Conservation (phyloP, 768 basidiomycete species). For the Amanita molliuscula region DNA sequence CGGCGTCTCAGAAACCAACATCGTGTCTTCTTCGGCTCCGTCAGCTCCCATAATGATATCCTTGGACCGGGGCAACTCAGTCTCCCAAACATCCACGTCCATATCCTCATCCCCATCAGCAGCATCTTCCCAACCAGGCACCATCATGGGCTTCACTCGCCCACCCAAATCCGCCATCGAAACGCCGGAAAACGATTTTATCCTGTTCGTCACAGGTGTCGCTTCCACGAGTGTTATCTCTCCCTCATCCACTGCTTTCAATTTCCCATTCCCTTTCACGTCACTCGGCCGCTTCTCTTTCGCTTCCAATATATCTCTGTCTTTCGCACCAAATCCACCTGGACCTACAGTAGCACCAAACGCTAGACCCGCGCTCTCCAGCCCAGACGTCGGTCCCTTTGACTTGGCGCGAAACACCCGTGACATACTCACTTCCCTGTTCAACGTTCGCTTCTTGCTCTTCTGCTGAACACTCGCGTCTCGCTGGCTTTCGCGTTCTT, state of each 20-base stretch:
- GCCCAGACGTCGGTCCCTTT: constrained; percentile 15
- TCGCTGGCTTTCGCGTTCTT: constrained; percentile 38
- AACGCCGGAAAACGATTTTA: not conserved
- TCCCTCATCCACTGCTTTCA: not conserved
- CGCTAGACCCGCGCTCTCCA: not conserved
- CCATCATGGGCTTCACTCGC: not conserved
- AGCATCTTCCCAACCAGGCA: not conserved
- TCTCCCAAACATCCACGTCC: constrained; percentile 2
- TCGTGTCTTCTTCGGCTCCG: not conserved
- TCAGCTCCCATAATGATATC: not conserved
- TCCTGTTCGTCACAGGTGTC: not conserved
- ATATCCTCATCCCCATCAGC: not conserved
- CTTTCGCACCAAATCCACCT: not conserved
- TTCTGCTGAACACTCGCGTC: constrained; percentile 21
- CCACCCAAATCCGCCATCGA: not conserved
- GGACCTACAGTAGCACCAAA: not conserved
- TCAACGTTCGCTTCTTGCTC: constrained; percentile 43
- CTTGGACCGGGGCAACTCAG: not conserved
- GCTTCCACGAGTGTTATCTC: constrained; percentile 2
- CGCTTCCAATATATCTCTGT: no score
- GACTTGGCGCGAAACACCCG: constrained; percentile 47
- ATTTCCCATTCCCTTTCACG: not conserved
- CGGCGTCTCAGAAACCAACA: constrained; percentile 5
- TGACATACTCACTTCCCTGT: constrained; percentile 71
- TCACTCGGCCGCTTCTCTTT: not conserved